These are phyloP conservation scores for Botryosphaeria agaves DNA, from an alignment of 2,329 filamentous ascomycete species.

Conservation along the genomic window DNA sequence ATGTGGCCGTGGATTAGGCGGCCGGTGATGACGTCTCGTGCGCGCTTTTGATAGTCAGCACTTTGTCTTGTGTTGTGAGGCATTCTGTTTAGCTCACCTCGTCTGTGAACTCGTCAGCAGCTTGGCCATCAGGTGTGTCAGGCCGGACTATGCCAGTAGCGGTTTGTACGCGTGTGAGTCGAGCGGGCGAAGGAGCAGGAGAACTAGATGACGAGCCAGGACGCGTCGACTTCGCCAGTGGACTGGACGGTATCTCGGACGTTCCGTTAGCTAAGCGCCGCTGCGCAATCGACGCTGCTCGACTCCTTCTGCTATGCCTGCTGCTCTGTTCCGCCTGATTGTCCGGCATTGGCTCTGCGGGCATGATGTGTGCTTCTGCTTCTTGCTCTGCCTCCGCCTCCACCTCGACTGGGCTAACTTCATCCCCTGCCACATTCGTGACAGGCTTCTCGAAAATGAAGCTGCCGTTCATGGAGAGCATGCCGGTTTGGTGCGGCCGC, in stretches of 20 bases:
- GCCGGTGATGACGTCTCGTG: slow-evolving; percentile 78
- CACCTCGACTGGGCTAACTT: slow-evolving; percentile 13
- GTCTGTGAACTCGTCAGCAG: slow-evolving; percentile 15
- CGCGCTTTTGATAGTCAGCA: slow-evolving; percentile 29
- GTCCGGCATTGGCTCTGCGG: slow-evolving; percentile 4
- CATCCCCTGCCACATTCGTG: slow-evolving; percentile 23
- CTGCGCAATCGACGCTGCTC: background rate
- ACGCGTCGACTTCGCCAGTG: slow-evolving; percentile 13
- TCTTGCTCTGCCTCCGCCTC: slow-evolving; percentile 15
- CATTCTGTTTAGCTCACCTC: slow-evolving; percentile 9
- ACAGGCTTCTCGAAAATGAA: slow-evolving; percentile 44
- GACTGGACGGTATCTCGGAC: slow-evolving; percentile 10
- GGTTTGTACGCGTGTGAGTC: slow-evolving; percentile 9
- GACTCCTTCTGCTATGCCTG: background rate
- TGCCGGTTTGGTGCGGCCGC: slow-evolving; percentile 26
- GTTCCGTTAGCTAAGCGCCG: background rate
- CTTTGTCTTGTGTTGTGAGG: slow-evolving; percentile 1
- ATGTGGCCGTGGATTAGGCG: slow-evolving; percentile 87
- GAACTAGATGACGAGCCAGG: slow-evolving; percentile 9
- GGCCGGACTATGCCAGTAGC: slow-evolving; percentile 8
- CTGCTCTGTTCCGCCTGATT: background rate
- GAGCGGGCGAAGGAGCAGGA: slow-evolving; percentile 3
- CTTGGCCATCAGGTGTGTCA: slow-evolving; percentile 1
- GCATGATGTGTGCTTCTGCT: slow-evolving; percentile 13
- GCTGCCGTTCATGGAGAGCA: slow-evolving; percentile 55